phyloP scores from a whole-genome alignment of 78 protist species.

The Anaeramoeba flamelloides region DNA sequence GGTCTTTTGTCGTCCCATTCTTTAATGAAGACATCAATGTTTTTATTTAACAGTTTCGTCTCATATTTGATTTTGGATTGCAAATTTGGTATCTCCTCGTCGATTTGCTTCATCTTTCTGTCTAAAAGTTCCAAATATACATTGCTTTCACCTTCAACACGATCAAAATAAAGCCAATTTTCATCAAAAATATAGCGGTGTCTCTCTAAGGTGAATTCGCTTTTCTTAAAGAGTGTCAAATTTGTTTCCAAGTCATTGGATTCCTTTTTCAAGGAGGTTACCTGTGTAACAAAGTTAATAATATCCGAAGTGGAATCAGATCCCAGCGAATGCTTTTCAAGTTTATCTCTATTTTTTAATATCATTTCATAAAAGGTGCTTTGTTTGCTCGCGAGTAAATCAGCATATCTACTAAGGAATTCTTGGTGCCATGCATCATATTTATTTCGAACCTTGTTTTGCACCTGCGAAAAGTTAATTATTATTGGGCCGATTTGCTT shows the following conservation, averaged over 20 bases:
- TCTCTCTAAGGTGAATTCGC: constrained; percentile 42
- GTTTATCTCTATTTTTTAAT: constrained; percentile 24
- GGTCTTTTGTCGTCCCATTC: constrained; percentile 43
- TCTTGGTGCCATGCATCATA: constrained; percentile 71
- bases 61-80: constrained; percentile 36
- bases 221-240: constrained; percentile 17
- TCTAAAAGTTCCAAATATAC: constrained; percentile 37
- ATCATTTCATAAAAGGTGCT: constrained; percentile 14
- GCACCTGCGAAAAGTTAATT: constrained; percentile 60
- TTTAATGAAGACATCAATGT: background rate
- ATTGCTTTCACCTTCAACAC: constrained; percentile 55
- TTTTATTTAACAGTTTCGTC: constrained; percentile 10
- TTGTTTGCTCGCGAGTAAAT: constrained; percentile 24
- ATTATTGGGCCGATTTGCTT: constrained; percentile 50
- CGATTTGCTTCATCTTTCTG: constrained; percentile 9
- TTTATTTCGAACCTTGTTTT: constrained; percentile 52
- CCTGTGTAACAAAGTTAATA: constrained; percentile 45
- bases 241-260: constrained; percentile 24
- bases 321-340: constrained; percentile 52
- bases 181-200: constrained; percentile 35
- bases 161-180: constrained; percentile 61
- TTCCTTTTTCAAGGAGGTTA: constrained; percentile 19
- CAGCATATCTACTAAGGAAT: constrained; percentile 40
- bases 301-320: constrained; percentile 54
- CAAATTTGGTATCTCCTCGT: constrained; percentile 26